Conservation (phyloP, 768 basidiomycete genomes). For the Russula compacta region DNA sequence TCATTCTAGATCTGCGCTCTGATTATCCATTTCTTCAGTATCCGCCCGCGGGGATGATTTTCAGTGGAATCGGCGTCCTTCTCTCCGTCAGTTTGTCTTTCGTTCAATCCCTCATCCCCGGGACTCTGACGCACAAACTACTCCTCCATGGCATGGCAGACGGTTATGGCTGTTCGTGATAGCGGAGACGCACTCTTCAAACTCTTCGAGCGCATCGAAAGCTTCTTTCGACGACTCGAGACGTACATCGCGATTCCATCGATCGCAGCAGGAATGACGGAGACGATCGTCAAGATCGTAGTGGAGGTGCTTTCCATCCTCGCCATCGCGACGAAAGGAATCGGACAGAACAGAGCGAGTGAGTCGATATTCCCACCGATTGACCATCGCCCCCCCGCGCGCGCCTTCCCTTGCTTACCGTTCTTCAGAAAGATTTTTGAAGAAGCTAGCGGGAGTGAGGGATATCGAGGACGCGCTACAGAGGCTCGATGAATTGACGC, state of each 20-base stretch:
- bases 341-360: background rate
- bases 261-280: background rate
- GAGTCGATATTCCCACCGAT: background rate
- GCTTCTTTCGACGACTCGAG: background rate
- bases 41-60: background rate
- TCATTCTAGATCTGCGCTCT: background rate
- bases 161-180: background rate
- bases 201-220: background rate
- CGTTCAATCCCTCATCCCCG: no score
- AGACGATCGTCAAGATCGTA: background rate
- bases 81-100: background rate
- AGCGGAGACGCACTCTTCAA: background rate
- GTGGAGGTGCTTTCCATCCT: background rate
- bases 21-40: background rate
- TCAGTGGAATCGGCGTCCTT: background rate
- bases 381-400: no score
- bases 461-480: background rate
- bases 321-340: background rate
- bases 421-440: background rate
- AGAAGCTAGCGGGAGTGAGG: background rate
- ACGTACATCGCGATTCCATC: background rate
- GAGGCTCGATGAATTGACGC: background rate
- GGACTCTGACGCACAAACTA: background rate
- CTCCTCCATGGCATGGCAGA: background rate
- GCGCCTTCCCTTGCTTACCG: no score